Evolutionary conservation across 345 rosid species (phyloP).

Genomic region (Punica granatum): DNA sequence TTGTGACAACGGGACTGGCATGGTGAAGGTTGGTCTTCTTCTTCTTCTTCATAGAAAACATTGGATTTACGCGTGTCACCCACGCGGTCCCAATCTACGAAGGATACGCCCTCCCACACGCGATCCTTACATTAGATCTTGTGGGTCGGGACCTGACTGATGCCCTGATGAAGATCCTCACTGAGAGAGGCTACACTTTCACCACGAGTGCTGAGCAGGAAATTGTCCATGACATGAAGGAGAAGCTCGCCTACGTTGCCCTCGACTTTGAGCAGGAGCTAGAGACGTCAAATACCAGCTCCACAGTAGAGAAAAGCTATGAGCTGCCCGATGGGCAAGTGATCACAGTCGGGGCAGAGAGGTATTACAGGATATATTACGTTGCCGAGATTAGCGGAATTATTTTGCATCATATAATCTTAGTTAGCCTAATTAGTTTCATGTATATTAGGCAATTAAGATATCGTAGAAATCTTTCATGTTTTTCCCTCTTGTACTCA

Average conservation of each 20-base stretch:
- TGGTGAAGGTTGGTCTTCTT: conserved; percentile 25
- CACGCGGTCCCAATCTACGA: conserved; percentile 50
- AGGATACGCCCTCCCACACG: conserved; percentile 50
- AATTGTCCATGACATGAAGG: conserved; percentile 52
- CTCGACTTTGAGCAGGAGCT: conserved; percentile 48
- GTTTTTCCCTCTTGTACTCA: no score
- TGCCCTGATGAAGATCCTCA: conserved; percentile 44
- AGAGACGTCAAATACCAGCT: conserved; percentile 43
- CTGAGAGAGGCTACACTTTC: conserved; percentile 48
- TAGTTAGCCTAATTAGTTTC: no score
- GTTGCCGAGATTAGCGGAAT: no score
- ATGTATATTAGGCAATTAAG: no score
- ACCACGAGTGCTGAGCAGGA: conserved; percentile 53
- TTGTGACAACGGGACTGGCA: conserved; percentile 29
- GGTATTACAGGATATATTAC: no score
- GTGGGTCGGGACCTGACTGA: conserved; percentile 55
- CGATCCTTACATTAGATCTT: conserved; percentile 41
- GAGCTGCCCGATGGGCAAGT: conserved; percentile 46
- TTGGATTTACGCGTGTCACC: conserved; percentile 19
- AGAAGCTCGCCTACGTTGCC: conserved; percentile 43
- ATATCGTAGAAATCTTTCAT: no score
- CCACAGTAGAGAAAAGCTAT: conserved; percentile 34
- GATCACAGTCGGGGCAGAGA: conserved; percentile 42
- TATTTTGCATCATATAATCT: no score
- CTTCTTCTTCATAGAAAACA: neutral